Conservation (phyloP, 306 rosid species). For the Ormosia emarginata region DNA sequence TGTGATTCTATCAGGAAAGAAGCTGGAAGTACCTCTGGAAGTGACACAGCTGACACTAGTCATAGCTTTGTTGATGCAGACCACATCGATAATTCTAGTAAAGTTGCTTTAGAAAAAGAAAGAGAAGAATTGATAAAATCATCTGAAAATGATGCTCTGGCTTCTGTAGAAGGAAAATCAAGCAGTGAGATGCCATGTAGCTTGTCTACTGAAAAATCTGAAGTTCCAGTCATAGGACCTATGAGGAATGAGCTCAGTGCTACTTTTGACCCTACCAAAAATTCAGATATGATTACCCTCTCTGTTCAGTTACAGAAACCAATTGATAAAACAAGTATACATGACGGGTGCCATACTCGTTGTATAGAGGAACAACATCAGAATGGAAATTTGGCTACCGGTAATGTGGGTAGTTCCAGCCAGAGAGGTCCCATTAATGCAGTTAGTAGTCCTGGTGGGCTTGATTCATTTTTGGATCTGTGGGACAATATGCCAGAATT, state of each 20-base stretch:
- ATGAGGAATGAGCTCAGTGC: conserved; percentile 30
- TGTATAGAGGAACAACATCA: conserved; percentile 32
- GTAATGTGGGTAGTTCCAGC: conserved; percentile 27
- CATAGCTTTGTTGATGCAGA: conserved; percentile 39
- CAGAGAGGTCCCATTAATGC: conserved; percentile 79
- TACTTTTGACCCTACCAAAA: conserved; percentile 30
- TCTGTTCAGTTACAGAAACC: conserved; percentile 31
- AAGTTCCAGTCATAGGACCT: conserved; percentile 34
- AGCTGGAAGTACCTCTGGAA: conserved; percentile 49
- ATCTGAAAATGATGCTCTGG: conserved; percentile 26
- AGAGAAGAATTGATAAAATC: conserved; percentile 31
- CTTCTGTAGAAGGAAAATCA: conserved; percentile 42
- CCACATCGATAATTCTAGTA: conserved; percentile 34
- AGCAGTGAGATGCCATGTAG: conserved; percentile 20
- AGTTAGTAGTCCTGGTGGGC: conserved; percentile 59
- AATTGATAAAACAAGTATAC: conserved; percentile 31
- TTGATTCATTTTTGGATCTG: conserved; percentile 82
- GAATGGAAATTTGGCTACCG: conserved; percentile 31
- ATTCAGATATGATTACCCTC: conserved; percentile 18
- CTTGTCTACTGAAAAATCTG: conserved; percentile 33
- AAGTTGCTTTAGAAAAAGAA: conserved; percentile 30
- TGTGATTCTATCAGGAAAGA: conserved; percentile 47
- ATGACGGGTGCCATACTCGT: conserved; percentile 25
- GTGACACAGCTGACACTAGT: conserved; percentile 42
- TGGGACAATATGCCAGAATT: conserved; percentile 74